These are phyloP conservation scores for Paraphoma sp. DNA, from an alignment of 2,329 filamentous ascomycete genomes.

Conservation along the genomic window DNA sequence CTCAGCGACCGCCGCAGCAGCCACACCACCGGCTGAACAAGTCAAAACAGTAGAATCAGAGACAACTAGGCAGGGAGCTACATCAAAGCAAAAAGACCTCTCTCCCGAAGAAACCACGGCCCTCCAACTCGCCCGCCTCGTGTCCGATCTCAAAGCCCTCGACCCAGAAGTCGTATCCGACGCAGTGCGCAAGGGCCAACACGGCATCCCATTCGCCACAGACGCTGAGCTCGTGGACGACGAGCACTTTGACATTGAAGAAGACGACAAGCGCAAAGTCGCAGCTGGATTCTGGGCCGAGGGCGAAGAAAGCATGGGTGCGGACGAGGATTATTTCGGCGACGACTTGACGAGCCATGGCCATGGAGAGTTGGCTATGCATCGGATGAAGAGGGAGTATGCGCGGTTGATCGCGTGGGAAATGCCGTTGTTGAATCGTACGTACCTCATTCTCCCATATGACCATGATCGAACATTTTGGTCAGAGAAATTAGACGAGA, in stretches of 20 bases:
- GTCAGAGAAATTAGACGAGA: background rate
- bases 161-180: slow-evolving; percentile 29
- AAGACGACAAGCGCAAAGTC: slow-evolving; percentile 18
- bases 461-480: no score
- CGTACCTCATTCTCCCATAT: slow-evolving; percentile 44
- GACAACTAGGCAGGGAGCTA: background rate
- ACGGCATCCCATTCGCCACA: slow-evolving; percentile 21
- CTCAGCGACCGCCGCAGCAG: slow-evolving; percentile 11
- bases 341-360: slow-evolving; percentile 85
- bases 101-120: slow-evolving; percentile 18
- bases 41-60: slow-evolving; percentile 9
- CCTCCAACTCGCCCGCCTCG: slow-evolving; percentile 29
- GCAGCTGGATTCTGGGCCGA: slow-evolving; percentile 45
- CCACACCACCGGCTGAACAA: slow-evolving; percentile 11
- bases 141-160: slow-evolving; percentile 29
- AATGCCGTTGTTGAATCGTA: slow-evolving; percentile 88
- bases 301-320: slow-evolving; percentile 58
- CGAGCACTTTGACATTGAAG: slow-evolving; percentile 33
- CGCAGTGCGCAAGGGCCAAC: slow-evolving; percentile 31
- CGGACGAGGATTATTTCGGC: slow-evolving; percentile 71
- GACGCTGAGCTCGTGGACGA: slow-evolving; percentile 26
- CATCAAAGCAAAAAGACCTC: background rate
- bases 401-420: slow-evolving; percentile 90
- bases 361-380: slow-evolving; percentile 85
- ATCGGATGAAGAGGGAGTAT: slow-evolving; percentile 88